phyloP scores from a whole-genome alignment of 805 yeast species.

The Candida alai region DNA sequence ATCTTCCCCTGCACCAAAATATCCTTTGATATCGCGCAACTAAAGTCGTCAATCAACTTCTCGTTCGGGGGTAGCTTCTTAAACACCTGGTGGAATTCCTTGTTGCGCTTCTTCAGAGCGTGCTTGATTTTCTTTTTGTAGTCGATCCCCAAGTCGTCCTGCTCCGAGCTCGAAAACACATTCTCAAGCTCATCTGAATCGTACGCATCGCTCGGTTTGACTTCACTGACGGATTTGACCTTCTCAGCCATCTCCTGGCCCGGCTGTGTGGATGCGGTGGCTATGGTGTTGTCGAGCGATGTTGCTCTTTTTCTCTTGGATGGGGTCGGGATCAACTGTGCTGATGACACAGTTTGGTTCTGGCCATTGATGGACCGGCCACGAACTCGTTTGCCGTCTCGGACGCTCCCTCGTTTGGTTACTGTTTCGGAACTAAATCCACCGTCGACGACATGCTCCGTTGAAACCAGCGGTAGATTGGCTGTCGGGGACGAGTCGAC shows the following conservation, averaged over 20 bases:
- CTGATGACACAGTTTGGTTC: too few relatives aligned
- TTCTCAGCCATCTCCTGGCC: neutral
- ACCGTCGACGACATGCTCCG: too few relatives aligned
- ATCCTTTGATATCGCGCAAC: conserved; percentile 65
- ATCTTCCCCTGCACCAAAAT: conserved; percentile 65
- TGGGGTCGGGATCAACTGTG: too few relatives aligned
- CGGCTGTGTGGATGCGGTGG: neutral
- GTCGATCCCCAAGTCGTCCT: conserved; percentile 12
- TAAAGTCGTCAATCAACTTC: conserved; percentile 53
- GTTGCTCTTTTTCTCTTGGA: conserved; percentile 3
- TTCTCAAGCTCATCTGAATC: too few relatives aligned
- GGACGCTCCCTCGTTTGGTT: too few relatives aligned
- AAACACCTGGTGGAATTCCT: conserved; percentile 58
- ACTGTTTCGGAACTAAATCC: too few relatives aligned
- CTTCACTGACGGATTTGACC: conserved; percentile 5
- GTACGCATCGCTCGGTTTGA: conserved; percentile 3
- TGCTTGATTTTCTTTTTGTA: conserved; percentile 18
- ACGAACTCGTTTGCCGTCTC: conserved; percentile 20
- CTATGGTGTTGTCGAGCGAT: conserved; percentile 1
- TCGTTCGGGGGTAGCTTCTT: conserved; percentile 50
- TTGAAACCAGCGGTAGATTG: too few relatives aligned
- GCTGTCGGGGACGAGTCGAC: too few relatives aligned
- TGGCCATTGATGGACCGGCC: too few relatives aligned
- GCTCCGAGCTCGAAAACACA: neutral
- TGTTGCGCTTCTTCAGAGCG: conserved; percentile 50